phyloP scores from a whole-genome alignment of 2,329 filamentous ascomycete species.

The Alternaria sp. region DNA sequence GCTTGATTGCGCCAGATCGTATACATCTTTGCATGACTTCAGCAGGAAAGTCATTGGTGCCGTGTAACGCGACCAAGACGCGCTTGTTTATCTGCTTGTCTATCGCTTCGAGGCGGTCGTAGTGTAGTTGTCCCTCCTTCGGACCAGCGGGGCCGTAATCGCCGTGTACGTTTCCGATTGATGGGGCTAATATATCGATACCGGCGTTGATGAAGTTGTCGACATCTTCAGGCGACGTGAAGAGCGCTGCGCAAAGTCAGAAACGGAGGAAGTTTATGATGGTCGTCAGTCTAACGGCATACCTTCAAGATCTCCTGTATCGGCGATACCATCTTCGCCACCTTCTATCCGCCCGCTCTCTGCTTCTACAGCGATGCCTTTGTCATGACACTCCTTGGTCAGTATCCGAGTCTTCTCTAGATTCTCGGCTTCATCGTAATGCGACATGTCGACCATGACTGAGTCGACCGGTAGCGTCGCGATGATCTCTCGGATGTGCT shows the following conservation, averaged over 20 bases:
- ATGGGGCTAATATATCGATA: conserved; percentile 76
- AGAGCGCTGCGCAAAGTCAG: conserved; percentile 46
- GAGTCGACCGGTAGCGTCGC: conserved; percentile 69
- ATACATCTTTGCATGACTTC: conserved; percentile 64
- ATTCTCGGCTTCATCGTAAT: conserved; percentile 77
- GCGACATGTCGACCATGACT: conserved; percentile 81
- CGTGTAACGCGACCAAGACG: conserved; percentile 64
- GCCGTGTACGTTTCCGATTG: conserved; percentile 79
- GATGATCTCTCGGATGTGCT: conserved; percentile 53
- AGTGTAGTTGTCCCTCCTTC: conserved; percentile 43
- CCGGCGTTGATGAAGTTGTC: conserved; percentile 74
- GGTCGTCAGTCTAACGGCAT: not conserved
- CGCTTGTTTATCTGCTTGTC: conserved; percentile 49
- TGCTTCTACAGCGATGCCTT: conserved; percentile 73
- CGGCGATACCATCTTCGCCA: conserved; percentile 76
- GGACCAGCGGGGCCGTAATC: conserved; percentile 71
- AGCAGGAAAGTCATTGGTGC: conserved; percentile 64
- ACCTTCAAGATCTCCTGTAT: conserved; percentile 70
- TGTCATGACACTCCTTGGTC: conserved; percentile 68
- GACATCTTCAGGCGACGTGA: conserved; percentile 74
- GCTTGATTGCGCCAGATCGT: conserved; percentile 61
- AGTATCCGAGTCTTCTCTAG: conserved; percentile 69
- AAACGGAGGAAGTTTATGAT: not conserved
- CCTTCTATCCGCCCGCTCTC: conserved; percentile 76
- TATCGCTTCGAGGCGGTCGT: conserved; percentile 42